phyloP scores from a whole-genome alignment of 768 basidiomycete species.

The Roridomyces roridus region DNA sequence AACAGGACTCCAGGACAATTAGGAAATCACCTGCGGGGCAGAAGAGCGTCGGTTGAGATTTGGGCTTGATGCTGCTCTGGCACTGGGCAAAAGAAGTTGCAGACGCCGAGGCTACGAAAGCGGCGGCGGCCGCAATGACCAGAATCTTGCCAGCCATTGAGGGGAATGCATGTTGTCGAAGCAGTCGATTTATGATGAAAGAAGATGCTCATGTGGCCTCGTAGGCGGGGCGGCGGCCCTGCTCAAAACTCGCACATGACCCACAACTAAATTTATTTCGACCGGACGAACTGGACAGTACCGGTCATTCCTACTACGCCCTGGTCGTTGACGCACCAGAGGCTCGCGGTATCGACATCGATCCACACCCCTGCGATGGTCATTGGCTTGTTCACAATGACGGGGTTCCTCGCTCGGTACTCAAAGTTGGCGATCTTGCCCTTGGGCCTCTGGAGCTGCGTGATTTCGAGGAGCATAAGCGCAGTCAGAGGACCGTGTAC shows the following conservation, averaged over 20 bases:
- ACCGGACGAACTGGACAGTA: background rate
- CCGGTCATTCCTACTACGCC: slow-evolving; percentile 33
- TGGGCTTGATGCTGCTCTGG: slow-evolving; percentile 20
- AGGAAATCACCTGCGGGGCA: slow-evolving; percentile 15
- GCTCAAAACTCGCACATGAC: slow-evolving; percentile 3
- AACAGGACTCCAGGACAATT: background rate
- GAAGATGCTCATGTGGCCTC: slow-evolving; percentile 16
- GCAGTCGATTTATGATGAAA: slow-evolving; percentile 1
- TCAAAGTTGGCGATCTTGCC: slow-evolving; percentile 56
- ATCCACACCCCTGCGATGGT: slow-evolving; percentile 45
- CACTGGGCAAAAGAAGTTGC: slow-evolving; percentile 13
- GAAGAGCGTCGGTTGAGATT: slow-evolving; percentile 19
- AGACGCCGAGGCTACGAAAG: background rate
- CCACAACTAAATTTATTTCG: background rate
- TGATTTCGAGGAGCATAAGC: slow-evolving; percentile 74
- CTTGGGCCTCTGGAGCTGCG: slow-evolving; percentile 55
- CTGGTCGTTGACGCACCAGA: slow-evolving; percentile 47
- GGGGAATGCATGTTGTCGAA: background rate
- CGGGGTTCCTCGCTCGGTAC: slow-evolving; percentile 62
- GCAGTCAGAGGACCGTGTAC: slow-evolving; percentile 87
- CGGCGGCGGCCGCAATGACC: background rate
- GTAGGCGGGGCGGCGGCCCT: slow-evolving; percentile 9
- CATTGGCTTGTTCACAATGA: slow-evolving; percentile 47
- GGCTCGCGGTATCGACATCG: slow-evolving; percentile 26
- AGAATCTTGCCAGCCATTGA: slow-evolving; percentile 7